Evolutionary conservation across 805 yeast species (phyloP).

Genomic region (Kodamaea jinghongensis): DNA sequence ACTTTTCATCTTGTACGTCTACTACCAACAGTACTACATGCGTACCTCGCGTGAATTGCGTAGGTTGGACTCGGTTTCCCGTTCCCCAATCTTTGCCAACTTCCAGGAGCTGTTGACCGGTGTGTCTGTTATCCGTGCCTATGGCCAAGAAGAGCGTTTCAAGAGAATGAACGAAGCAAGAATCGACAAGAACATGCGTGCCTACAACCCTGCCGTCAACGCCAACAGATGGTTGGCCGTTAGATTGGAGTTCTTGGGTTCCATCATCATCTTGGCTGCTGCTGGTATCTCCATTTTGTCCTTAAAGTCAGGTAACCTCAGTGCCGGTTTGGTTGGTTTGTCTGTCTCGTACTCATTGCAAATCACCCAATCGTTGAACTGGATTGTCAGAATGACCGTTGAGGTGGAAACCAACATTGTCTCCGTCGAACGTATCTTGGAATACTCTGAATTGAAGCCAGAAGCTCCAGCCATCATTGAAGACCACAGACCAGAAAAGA

Average conservation of each 20-base stretch:
- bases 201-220: conserved; percentile 86
- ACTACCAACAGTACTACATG: conserved; percentile 74
- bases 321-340: conserved; percentile 92
- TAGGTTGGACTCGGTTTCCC: conserved; percentile 75
- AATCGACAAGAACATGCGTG: conserved; percentile 85
- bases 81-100: conserved; percentile 80
- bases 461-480: conserved; percentile 80
- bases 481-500: conserved; percentile 54
- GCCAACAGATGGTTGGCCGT: conserved; percentile 98
- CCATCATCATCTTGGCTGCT: conserved; percentile 81
- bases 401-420: conserved; percentile 98
- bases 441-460: conserved; percentile 72
- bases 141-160: conserved; percentile 63
- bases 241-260: conserved; percentile 87
- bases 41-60: conserved; percentile 78
- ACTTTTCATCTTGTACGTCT: conserved; percentile 58
- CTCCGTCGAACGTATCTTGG: conserved; percentile 91
- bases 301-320: conserved; percentile 62
- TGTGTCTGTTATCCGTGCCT: conserved; percentile 73
- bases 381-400: conserved; percentile 99
- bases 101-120: conserved; percentile 82
- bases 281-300: conserved; percentile 78
- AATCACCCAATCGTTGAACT: conserved; percentile 87
- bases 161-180: conserved; percentile 60
- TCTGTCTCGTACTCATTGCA: conserved; percentile 91